These are phyloP conservation scores for Porogramme epimiltina DNA, from an alignment of 1,284 basidiomycete species.

Conservation along the genomic window DNA sequence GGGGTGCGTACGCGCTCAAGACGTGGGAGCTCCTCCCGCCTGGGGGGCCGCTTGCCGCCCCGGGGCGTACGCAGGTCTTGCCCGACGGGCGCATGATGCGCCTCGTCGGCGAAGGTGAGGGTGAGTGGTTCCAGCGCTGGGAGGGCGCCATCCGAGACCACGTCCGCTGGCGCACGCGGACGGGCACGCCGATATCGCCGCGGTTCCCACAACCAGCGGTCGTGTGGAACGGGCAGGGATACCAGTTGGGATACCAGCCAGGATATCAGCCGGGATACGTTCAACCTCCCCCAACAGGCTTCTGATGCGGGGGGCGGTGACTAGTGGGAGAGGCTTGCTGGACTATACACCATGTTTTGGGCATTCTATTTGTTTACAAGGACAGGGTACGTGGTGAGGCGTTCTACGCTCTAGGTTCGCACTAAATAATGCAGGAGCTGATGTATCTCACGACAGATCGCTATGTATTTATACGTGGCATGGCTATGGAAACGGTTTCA, in stretches of 20 bases:
- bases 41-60: conserved; percentile 17
- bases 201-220: not conserved
- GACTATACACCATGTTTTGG: too few relatives aligned
- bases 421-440: too few relatives aligned
- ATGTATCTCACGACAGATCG: too few relatives aligned
- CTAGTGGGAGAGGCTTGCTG: too few relatives aligned
- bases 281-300: not conserved
- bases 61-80: conserved; percentile 31
- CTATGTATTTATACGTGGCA: too few relatives aligned
- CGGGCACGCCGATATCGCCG: not conserved
- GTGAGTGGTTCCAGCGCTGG: conserved; percentile 79
- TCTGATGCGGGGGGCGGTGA: too few relatives aligned
- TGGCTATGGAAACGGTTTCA: too few relatives aligned
- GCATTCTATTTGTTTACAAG: too few relatives aligned
- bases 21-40: conserved; percentile 35
- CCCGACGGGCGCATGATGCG: conserved; percentile 32
- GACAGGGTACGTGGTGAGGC: too few relatives aligned
- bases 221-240: too few relatives aligned
- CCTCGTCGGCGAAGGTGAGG: conserved; percentile 64
- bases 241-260: not conserved
- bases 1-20: conserved; percentile 68
- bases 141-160: conserved; percentile 57
- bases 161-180: conserved; percentile 15
- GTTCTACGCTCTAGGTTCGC: too few relatives aligned
- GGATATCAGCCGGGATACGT: not conserved